phyloP scores from a whole-genome alignment of 2,329 filamentous ascomycete species.

The Ploettnerulaceae sp. region DNA sequence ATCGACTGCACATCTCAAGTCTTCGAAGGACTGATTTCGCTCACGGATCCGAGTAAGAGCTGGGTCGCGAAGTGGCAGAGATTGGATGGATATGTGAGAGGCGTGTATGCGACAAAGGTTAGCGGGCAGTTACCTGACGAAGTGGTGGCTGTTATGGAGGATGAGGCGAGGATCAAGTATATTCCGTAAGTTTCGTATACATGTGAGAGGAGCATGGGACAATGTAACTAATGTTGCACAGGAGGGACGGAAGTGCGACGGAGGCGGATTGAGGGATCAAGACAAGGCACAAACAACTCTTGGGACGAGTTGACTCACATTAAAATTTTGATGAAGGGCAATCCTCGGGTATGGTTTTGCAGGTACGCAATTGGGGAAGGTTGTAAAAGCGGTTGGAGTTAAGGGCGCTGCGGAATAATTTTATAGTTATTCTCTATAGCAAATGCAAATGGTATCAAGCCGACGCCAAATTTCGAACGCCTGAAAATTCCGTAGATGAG shows the following conservation, averaged over 20 bases:
- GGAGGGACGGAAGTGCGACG: slow-evolving; percentile 51
- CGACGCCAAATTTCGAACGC: slow-evolving; percentile 17
- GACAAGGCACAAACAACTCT: background rate
- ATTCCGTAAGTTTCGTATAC: slow-evolving; percentile 51
- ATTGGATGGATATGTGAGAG: slow-evolving; percentile 79
- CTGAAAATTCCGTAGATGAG: slow-evolving; percentile 8
- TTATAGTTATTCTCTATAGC: slow-evolving; percentile 15
- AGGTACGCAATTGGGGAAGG: slow-evolving; percentile 7
- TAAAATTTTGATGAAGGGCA: background rate
- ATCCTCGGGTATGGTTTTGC: slow-evolving; percentile 1
- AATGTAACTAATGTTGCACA: slow-evolving; percentile 31
- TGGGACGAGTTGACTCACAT: background rate
- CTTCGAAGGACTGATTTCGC: slow-evolving; percentile 85
- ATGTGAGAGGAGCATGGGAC: background rate
- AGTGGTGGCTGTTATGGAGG: slow-evolving; percentile 54
- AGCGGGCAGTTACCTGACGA: slow-evolving; percentile 72
- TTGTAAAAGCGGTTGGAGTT: slow-evolving; percentile 24
- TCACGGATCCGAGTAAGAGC: slow-evolving; percentile 74
- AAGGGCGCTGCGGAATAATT: slow-evolving; percentile 18
- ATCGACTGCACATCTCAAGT: slow-evolving; percentile 93
- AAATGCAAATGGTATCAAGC: slow-evolving; percentile 29
- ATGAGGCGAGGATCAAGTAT: slow-evolving; percentile 59
- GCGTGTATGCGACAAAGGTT: slow-evolving; percentile 93
- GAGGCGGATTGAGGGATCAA: slow-evolving; percentile 29
- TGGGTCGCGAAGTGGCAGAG: slow-evolving; percentile 99